These are phyloP conservation scores for Pisolithus microcarpus DNA, from an alignment of 768 basidiomycete genomes.

Conservation along the genomic window DNA sequence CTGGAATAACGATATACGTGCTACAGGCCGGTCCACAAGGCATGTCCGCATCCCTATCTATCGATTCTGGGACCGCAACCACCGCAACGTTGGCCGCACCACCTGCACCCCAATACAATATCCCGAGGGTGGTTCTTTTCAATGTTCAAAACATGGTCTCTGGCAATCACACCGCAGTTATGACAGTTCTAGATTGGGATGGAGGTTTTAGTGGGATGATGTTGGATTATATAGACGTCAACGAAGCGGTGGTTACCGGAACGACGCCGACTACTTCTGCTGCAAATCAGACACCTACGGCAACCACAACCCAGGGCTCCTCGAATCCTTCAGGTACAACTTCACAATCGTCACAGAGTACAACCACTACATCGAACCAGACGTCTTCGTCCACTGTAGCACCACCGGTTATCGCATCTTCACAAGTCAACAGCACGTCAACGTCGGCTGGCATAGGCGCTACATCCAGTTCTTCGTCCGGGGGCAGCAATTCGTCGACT, in stretches of 20 bases:
- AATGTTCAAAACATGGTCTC: slow-evolving; percentile 15
- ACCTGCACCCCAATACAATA: slow-evolving; percentile 18
- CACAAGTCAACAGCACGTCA: slow-evolving; percentile 2
- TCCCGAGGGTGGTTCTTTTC: slow-evolving; percentile 16
- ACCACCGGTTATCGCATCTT: slow-evolving; percentile 1
- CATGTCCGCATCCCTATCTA: slow-evolving; percentile 21
- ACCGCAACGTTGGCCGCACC: slow-evolving; percentile 18
- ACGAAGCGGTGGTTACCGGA: slow-evolving; percentile 12
- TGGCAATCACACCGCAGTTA: slow-evolving; percentile 16
- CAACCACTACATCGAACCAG: not conserved
- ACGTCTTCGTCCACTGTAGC: not conserved
- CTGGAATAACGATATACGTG: slow-evolving; percentile 24
- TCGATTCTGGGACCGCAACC: slow-evolving; percentile 17
- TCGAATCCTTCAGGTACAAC: not conserved
- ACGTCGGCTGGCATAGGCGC: slow-evolving; percentile 2
- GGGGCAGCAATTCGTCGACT: not conserved
- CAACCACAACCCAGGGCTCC: slow-evolving; percentile 5
- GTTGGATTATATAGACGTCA: slow-evolving; percentile 22
- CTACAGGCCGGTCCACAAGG: slow-evolving; percentile 21
- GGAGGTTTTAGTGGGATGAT: slow-evolving; percentile 23
- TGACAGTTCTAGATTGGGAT: slow-evolving; percentile 22
- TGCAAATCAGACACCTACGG: not conserved
- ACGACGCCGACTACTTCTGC: slow-evolving; percentile 2
- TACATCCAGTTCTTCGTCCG: slow-evolving; percentile 11
- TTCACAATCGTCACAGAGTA: slow-evolving; percentile 1